These are phyloP conservation scores for Leishmania major DNA, from an alignment of 208 protist genomes.

Conservation along the genomic window DNA sequence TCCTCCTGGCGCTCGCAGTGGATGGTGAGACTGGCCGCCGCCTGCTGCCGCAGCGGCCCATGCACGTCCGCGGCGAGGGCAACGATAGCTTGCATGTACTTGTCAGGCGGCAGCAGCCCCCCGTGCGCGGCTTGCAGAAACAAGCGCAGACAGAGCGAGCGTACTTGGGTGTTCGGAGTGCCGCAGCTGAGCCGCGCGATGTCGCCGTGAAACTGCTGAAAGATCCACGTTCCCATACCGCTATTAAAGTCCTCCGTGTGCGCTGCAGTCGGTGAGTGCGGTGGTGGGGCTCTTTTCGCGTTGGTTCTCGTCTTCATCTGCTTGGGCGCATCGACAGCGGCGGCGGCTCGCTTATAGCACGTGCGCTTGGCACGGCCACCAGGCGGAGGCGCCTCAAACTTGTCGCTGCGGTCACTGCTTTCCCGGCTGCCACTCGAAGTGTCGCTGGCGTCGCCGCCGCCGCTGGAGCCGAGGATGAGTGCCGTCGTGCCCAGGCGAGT, in stretches of 20 bases:
- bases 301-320: neutral
- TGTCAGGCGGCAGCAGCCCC: constrained; percentile 73
- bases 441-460: neutral
- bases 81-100: constrained; percentile 60
- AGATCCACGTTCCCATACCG: constrained; percentile 87
- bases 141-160: constrained; percentile 59
- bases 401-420: constrained; percentile 7
- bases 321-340: neutral
- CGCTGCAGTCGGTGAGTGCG: neutral
- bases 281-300: neutral
- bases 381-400: neutral
- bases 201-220: constrained; percentile 68
- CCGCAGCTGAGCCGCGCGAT: constrained; percentile 51
- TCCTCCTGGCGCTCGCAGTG: constrained; percentile 62
- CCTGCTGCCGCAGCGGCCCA: constrained; percentile 44
- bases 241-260: constrained; percentile 56
- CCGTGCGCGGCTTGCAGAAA: constrained; percentile 60
- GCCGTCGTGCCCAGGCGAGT: constrained; percentile 22
- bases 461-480: constrained; percentile 20
- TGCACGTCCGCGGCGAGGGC: constrained; percentile 62
- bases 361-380: neutral
- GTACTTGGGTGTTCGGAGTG: constrained; percentile 36
- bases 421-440: constrained; percentile 3
- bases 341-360: neutral
- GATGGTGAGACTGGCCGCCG: constrained; percentile 39